Evolutionary conservation across 192 early-diverging fungal genomes (phyloP).

Genomic region (Martensiomyces pterosporus): DNA sequence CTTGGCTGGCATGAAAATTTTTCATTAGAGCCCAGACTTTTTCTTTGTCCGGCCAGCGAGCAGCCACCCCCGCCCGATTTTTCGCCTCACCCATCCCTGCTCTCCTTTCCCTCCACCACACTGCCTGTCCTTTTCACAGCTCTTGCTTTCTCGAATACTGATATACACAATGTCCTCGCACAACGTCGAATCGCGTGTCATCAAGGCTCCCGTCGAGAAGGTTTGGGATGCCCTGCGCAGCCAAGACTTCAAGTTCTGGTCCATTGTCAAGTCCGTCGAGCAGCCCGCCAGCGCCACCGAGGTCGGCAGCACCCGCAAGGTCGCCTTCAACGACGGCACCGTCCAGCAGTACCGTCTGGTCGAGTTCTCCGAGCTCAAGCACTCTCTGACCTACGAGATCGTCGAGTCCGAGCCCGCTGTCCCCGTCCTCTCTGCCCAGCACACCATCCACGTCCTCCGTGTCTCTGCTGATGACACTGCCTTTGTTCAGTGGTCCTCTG

Average conservation of each 20-base stretch:
- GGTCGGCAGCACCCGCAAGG: constrained; percentile 52
- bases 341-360: constrained; percentile 55
- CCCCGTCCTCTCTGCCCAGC: constrained; percentile 52
- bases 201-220: constrained; percentile 31
- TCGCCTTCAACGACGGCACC: constrained; percentile 54
- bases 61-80: background rate
- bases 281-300: constrained; percentile 19
- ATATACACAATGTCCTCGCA: constrained; percentile 23
- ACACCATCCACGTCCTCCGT: constrained; percentile 48
- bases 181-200: constrained; percentile 42
- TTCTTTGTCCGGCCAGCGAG: too few species aligned
- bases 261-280: constrained; percentile 42
- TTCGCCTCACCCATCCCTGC: background rate
- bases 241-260: constrained; percentile 48
- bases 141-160: too few species aligned
- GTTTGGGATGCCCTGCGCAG: constrained; percentile 32
- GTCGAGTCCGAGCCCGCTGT: constrained; percentile 54
- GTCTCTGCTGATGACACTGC: constrained; percentile 53
- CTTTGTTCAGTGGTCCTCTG: constrained; percentile 60
- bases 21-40: too few species aligned
- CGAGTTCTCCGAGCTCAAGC: constrained; percentile 50
- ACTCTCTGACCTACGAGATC: constrained; percentile 55
- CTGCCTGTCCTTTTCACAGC: background rate
- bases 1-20: constrained; percentile 11
- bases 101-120: constrained; percentile 1